Percentiles rank a stretch among this genome's conserved stretches.
Conservation (phyloP, 1,284 basidiomycete species). For the Peniophora sp. region DNA sequence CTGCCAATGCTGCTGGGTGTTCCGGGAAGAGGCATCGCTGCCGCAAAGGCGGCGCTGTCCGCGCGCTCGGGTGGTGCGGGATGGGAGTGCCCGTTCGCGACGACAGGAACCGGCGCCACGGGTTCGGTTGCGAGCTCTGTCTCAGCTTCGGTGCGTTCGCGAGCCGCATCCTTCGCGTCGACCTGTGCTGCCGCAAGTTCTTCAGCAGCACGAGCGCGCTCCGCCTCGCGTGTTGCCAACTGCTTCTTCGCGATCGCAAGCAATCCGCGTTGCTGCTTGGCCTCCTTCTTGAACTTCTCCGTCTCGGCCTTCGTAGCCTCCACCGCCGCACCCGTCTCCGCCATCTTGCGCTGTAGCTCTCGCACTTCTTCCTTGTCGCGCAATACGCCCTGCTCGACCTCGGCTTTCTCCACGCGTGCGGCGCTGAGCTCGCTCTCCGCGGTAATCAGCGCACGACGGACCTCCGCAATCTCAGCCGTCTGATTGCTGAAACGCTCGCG, state of each 20-base stretch:
- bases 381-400: conserved; percentile 83
- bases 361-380: conserved; percentile 94
- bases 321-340: conserved; percentile 73
- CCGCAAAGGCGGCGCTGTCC: conserved; percentile 55
- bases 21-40: conserved; percentile 62
- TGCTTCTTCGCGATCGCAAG: conserved; percentile 95
- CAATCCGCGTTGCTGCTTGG: conserved; percentile 92
- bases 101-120: conserved; percentile 4
- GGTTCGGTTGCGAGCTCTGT: conserved; percentile 30
- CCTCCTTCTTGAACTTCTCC: conserved; percentile 90
- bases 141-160: conserved; percentile 54
- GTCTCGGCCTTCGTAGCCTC: conserved; percentile 66
- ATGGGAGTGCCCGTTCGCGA: conserved; percentile 22
- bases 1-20: conserved; percentile 23
- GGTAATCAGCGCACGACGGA: conserved; percentile 77
- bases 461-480: conserved; percentile 65
- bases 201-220: conserved; percentile 63
- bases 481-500: conserved; percentile 71
- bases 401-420: conserved; percentile 83
- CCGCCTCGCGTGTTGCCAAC: conserved; percentile 76
- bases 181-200: conserved; percentile 62
- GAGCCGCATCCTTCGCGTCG: conserved; percentile 43
- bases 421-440: conserved; percentile 92
- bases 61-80: conserved; percentile 22
- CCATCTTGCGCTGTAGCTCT: conserved; percentile 78